These are phyloP conservation scores for Reutealis trisperma DNA, from an alignment of 345 rosid genomes.

Conservation along the genomic window DNA sequence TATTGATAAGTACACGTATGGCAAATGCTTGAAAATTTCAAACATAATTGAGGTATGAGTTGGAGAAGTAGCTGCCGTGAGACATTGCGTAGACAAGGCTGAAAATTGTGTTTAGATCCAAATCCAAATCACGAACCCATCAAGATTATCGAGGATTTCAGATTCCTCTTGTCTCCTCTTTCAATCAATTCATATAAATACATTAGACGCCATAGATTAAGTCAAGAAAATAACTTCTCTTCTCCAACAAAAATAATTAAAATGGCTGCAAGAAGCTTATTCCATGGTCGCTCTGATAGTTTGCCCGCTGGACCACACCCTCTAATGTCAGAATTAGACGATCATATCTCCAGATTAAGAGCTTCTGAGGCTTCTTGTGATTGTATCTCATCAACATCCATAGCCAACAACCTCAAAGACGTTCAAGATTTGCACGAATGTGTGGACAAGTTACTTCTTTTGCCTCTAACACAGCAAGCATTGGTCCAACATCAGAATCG, in stretches of 20 bases:
- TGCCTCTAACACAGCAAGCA: slow-evolving; percentile 5
- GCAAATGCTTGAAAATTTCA: too few species aligned
- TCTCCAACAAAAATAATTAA: too few species aligned
- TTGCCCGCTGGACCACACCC: slow-evolving; percentile 47
- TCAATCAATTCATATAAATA: background rate
- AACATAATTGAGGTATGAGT: too few species aligned
- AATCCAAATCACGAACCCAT: too few species aligned
- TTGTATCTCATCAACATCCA: slow-evolving; percentile 32
- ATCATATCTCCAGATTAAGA: slow-evolving; percentile 37
- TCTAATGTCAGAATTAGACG: slow-evolving; percentile 33
- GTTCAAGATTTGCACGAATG: slow-evolving; percentile 19
- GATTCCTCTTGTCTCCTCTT: slow-evolving; percentile 13
- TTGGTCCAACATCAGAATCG: background rate
- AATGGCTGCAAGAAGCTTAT: slow-evolving; percentile 33
- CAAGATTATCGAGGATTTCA: background rate
- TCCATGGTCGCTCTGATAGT: slow-evolving; percentile 51
- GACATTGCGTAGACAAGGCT: background rate
- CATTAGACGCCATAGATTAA: too few species aligned
- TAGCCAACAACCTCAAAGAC: slow-evolving; percentile 1
- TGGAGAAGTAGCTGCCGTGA: background rate
- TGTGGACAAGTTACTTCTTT: slow-evolving; percentile 16
- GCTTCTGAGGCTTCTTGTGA: slow-evolving; percentile 24
- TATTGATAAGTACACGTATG: too few species aligned
- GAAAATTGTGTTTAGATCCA: background rate
- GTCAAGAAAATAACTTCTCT: background rate